These are phyloP conservation scores for Diaporthe eres DNA, from an alignment of 2,329 filamentous ascomycete genomes.

Conservation along the genomic window DNA sequence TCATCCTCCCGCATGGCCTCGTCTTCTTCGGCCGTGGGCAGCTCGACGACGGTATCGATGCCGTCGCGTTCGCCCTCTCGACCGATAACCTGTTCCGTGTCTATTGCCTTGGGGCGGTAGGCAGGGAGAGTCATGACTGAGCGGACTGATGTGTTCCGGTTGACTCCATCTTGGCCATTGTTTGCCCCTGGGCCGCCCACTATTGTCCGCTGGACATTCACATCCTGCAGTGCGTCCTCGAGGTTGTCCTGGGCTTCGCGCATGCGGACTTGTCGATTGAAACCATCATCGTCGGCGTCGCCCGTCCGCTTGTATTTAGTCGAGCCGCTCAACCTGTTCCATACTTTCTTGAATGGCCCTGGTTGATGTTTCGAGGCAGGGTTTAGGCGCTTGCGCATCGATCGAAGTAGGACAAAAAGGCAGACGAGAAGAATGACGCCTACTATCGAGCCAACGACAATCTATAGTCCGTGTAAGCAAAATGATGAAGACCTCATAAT, in stretches of 20 bases:
- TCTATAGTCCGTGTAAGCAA: constrained; percentile 40
- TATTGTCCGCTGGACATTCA: constrained; percentile 27
- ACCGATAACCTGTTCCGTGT: constrained; percentile 85
- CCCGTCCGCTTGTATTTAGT: constrained; percentile 45
- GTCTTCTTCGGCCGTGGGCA: constrained; percentile 84
- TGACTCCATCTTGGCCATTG: constrained; percentile 61
- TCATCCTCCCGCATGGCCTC: constrained; percentile 86
- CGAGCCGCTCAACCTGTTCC: constrained; percentile 61
- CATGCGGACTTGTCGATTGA: constrained; percentile 39
- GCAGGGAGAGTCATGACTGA: constrained; percentile 95
- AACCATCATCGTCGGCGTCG: constrained; percentile 46
- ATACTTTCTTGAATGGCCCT: constrained; percentile 64
- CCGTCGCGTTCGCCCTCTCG: constrained; percentile 92
- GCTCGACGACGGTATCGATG: constrained; percentile 90
- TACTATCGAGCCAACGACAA: constrained; percentile 46
- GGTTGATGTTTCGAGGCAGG: constrained; percentile 65
- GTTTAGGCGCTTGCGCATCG: constrained; percentile 49
- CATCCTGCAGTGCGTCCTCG: constrained; percentile 42
- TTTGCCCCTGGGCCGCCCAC: constrained; percentile 32
- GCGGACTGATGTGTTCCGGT: constrained; percentile 87
- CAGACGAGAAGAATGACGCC: constrained; percentile 44
- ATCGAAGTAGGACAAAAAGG: constrained; percentile 44
- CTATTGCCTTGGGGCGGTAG: constrained; percentile 80
- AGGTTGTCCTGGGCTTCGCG: constrained; percentile 40
- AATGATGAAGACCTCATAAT: background rate